Percentiles rank a stretch among this genome's conserved stretches.
Evolutionary conservation across 306 rosid species (phyloP).

Genomic region (peach (Prunus persica)): DNA sequence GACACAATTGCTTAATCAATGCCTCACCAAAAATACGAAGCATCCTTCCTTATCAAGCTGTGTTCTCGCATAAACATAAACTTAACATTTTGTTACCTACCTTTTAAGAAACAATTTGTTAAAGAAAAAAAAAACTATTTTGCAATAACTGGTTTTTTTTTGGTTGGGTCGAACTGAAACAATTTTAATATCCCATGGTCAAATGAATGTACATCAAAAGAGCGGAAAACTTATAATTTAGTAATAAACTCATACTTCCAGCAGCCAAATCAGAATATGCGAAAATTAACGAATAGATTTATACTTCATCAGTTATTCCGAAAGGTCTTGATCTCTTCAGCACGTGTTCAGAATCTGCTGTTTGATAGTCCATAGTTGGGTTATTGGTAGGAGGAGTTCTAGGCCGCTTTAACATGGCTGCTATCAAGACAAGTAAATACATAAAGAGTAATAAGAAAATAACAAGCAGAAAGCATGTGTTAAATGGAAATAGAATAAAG

Average conservation of each 20-base stretch:
- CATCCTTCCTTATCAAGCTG: background rate
- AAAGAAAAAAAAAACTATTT: background rate
- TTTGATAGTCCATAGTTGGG: conserved; percentile 93
- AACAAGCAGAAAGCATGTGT: background rate
- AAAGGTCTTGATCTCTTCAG: conserved; percentile 93
- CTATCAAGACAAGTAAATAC: conserved; percentile 31
- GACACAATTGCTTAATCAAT: background rate
- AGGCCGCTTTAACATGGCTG: conserved; percentile 92
- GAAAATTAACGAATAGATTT: conserved; percentile 14
- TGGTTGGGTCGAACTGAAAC: background rate
- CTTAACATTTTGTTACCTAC: background rate
- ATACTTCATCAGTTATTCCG: conserved; percentile 88
- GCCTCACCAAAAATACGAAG: background rate
- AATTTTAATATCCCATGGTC: background rate
- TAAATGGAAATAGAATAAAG: conserved; percentile 4
- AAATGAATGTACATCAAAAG: background rate
- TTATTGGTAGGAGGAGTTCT: conserved; percentile 95
- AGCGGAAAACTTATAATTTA: conserved; percentile 5
- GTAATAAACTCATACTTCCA: conserved; percentile 20
- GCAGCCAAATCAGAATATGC: conserved; percentile 21
- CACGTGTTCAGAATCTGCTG: conserved; percentile 95
- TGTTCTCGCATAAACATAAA: background rate
- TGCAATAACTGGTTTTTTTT: background rate
- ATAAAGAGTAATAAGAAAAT: background rate
- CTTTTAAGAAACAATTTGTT: background rate